Conservation (phyloP, 108 stramenopile species). For the Fistulifera solaris region DNA sequence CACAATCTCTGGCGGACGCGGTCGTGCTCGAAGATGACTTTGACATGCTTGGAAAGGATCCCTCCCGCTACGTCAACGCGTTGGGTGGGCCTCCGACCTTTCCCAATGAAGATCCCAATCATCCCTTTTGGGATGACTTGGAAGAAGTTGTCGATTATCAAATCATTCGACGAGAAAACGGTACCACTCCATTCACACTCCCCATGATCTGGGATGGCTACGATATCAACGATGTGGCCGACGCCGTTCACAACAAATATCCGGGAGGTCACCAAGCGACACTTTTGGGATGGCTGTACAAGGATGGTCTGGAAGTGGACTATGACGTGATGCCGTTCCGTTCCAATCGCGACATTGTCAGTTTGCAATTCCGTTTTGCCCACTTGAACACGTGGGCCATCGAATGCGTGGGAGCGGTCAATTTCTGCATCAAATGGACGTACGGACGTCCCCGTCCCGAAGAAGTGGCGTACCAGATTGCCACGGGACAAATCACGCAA, state of each 20-base stretch:
- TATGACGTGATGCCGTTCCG: slow-evolving; percentile 8
- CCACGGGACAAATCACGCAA: slow-evolving; percentile 28
- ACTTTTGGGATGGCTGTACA: slow-evolving; percentile 2
- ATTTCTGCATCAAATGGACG: too few relatives aligned
- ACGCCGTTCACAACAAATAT: slow-evolving; percentile 22
- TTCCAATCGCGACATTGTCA: slow-evolving; percentile 10
- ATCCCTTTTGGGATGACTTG: too few relatives aligned
- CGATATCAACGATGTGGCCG: slow-evolving; percentile 12
- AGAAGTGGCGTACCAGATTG: too few relatives aligned
- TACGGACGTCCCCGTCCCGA: too few relatives aligned
- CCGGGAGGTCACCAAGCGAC: slow-evolving; percentile 10
- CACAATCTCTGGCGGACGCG: not conserved
- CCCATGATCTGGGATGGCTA: slow-evolving; percentile 18
- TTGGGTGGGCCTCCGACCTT: too few relatives aligned
- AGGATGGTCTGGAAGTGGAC: slow-evolving; percentile 5
- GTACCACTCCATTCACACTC: too few relatives aligned
- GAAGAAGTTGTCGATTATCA: too few relatives aligned
- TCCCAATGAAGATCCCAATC: too few relatives aligned
- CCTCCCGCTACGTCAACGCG: not conserved
- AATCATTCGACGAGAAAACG: not conserved
- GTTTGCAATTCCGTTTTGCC: too few relatives aligned
- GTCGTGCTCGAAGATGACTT: too few relatives aligned
- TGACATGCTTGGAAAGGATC: too few relatives aligned
- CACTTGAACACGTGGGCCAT: too few relatives aligned
- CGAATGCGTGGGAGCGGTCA: slow-evolving; percentile 20